Evolutionary conservation across 2,329 filamentous ascomycete species (phyloP), one percentile per base, ranked within the genome.

Genomic region (Thermothelomyces thermophilus): DNA sequence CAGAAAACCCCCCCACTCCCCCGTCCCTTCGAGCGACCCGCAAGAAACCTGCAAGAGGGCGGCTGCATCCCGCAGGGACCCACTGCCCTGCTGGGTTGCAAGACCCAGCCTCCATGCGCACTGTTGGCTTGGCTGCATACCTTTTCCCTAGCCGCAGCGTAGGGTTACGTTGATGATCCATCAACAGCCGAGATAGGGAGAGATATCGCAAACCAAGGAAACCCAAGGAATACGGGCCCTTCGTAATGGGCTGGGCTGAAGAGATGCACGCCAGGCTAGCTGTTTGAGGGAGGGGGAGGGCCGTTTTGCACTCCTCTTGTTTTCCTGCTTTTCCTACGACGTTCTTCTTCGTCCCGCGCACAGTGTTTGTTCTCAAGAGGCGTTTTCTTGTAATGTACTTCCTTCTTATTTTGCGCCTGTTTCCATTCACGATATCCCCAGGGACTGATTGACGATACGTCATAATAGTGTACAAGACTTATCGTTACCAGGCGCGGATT

Each of bases 161-260:
- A 49, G 47, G 34, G 47, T 49, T 44, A 34, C 47, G 44, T 17
- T 22, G 39, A 33, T n/a, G 40, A 33, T 39, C 34, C 41, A 40
- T 39, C 39, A 31, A 24, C 19, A 39, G 26, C 40, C 40, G 34
- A 49, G 47, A 49, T 39, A 43, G 24, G 33, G 16, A 35, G 19
- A 26, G 37, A 33, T 39, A 43, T 44, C 46, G 33, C 33, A 36
- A 40, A 43, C 30, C 45, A 48, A 48, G 45, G 47, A 40, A 39
- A 44, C 16, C 40, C 9, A 43, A 28, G 26, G 17, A 20, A 43
- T 22, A 7, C 26, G 24, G 37, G n/a, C n/a, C n/a, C n/a, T 20
- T 19, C 17, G 36, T 14, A 20, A 9, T 20, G n/a, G 13, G 30
- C 16, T n/a, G n/a, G 24, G 33, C 8, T 35, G 33, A 35, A 35